Evolutionary conservation across 2,329 filamentous ascomycete genomes (phyloP), one percentile per base, ranked within the genome.

Genomic region (Phialocephala subalpina): DNA sequence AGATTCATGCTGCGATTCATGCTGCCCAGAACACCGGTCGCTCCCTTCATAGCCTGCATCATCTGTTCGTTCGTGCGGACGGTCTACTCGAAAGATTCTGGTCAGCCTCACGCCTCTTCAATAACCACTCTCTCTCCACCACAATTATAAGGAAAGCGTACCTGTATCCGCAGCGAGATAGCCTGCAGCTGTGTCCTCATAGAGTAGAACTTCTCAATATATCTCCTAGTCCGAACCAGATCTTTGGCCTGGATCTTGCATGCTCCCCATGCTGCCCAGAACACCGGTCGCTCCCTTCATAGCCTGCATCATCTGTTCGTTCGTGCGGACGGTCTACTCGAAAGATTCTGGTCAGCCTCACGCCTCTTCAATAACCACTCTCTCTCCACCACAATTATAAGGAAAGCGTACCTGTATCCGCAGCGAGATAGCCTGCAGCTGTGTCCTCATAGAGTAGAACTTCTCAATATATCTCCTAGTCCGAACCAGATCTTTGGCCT

Each of bases 11-110:
- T 93, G 70, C 92, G 87, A 80, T 99, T 99, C 96, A 99, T 99
- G 82, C 92, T 97, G 62, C 94, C 94, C 8, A 99, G 84, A 2
- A 97, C 90, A 80, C 91, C 90, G 1, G 96, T 98, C 4, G 96
- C 96, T 38, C 96, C 96, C 80, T 97, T 99, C 96, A 99, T 98
- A 9, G 94, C 96, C 80, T 97, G 93, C 94, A 97, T 97, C 96
- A 99, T 99, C 80, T 98, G 95, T 79, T 99, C 96, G 80, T 99
- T 99, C 72, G 94, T 97, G 70, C 96, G 90, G 70, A 98, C 95
- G 58, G 96, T 99, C 93, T 97, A 74, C 40, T 16, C 18, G 12
- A 35, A 36, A 38, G 56, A 56, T 42, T 66, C 33, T 60, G 58
- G 53, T 25, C 18, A 52, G 12, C 29, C 16, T 22, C 25, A 27